Evolutionary conservation across 2,329 filamentous ascomycete species (phyloP).

Genomic region (Fusarium dimerum): DNA sequence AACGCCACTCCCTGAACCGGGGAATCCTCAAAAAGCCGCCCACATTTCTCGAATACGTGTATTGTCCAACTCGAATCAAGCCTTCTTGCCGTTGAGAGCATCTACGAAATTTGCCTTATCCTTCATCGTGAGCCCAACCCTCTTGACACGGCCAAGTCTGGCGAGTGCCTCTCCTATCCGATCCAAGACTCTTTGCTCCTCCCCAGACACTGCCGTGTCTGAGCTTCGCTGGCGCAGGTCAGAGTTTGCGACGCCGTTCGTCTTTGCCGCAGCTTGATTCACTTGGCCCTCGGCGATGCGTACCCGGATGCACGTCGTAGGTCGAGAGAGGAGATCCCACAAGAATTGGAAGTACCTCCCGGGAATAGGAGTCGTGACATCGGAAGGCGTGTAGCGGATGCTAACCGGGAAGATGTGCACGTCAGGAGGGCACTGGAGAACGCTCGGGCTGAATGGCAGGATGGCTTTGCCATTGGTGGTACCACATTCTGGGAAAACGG

Average conservation of each 20-base stretch:
- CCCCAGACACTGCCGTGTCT: conserved; percentile 41
- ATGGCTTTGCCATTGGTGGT: conserved; percentile 94
- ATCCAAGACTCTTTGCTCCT: conserved; percentile 74
- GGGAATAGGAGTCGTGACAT: conserved; percentile 89
- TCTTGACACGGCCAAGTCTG: conserved; percentile 82
- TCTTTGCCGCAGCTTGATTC: conserved; percentile 46
- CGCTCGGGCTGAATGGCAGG: conserved; percentile 75
- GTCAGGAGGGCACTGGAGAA: conserved; percentile 66
- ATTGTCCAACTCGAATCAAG: conserved; percentile 17
- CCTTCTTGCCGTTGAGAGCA: conserved; percentile 54
- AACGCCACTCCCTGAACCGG: background rate
- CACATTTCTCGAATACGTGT: background rate
- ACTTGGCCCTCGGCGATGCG: conserved; percentile 78
- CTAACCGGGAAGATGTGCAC: conserved; percentile 88
- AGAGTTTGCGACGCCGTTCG: conserved; percentile 36
- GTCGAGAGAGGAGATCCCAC: conserved; percentile 82
- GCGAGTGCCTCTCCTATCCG: conserved; percentile 82
- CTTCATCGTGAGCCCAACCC: conserved; percentile 78
- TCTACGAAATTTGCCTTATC: conserved; percentile 84
- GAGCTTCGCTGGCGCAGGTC: conserved; percentile 31
- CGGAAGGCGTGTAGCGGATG: conserved; percentile 82
- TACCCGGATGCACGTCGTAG: conserved; percentile 87
- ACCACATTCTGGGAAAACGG: conserved; percentile 89
- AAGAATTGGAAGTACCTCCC: conserved; percentile 72
- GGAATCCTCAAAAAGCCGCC: too few species aligned